Evolutionary conservation across 2,329 filamentous ascomycete species (phyloP).

Genomic region (Thermoascus crustaceus): DNA sequence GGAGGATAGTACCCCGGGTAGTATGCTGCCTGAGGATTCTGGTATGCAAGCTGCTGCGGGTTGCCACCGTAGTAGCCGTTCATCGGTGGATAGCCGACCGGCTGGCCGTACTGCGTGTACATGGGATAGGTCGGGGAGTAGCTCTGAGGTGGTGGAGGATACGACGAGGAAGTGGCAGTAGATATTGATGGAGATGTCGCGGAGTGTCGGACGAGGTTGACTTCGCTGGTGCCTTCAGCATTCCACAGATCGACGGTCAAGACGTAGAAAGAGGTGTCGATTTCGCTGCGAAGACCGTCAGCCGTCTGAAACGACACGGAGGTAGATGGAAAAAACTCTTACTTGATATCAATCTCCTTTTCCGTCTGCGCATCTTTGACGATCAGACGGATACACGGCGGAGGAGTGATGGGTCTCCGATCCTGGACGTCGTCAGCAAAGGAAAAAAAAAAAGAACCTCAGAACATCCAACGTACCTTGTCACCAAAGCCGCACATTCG

Average conservation of each 20-base stretch:
- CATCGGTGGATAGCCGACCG: conserved; percentile 29
- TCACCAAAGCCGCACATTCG: conserved; percentile 99
- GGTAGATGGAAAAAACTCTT: too few species aligned
- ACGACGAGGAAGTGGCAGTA: conserved; percentile 70
- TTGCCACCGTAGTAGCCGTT: conserved; percentile 29
- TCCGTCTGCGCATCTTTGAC: conserved; percentile 67
- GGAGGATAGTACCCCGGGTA: conserved; percentile 24
- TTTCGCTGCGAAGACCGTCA: conserved; percentile 45
- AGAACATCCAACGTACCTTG: conserved; percentile 55
- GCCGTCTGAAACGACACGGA: conserved; percentile 5
- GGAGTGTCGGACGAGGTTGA: conserved; percentile 61
- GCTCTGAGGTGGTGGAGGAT: conserved; percentile 44
- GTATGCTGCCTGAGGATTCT: conserved; percentile 24
- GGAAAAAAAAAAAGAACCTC: too few species aligned
- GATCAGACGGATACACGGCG: conserved; percentile 78
- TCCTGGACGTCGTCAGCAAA: conserved; percentile 50
- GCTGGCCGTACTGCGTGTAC: conserved; percentile 34
- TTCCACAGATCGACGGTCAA: conserved; percentile 64
- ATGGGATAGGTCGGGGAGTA: conserved; percentile 28
- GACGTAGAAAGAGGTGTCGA: conserved; percentile 60
- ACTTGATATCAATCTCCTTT: conserved; percentile 79
- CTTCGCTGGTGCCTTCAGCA: conserved; percentile 51
- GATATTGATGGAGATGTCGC: conserved; percentile 68
- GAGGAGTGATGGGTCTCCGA: conserved; percentile 88
- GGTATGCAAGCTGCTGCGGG: conserved; percentile 23